Evolutionary conservation across 495 filamentous ascomycete genomes (phyloP), one percentile per base, ranked within the genome.

Genomic region (Aspergillus haitiensis): DNA sequence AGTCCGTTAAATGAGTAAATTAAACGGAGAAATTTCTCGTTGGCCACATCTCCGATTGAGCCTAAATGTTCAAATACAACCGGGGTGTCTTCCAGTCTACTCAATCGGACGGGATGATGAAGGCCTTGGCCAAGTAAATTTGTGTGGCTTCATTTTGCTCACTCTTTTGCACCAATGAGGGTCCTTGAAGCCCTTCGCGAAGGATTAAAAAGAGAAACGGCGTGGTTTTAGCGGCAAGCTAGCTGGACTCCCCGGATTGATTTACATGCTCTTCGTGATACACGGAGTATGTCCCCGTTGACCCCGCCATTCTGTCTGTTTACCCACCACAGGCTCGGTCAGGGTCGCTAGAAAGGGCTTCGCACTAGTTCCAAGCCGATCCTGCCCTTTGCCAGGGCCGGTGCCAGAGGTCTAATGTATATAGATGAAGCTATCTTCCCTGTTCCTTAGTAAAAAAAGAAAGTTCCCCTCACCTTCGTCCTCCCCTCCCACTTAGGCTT

Each of bases 191-290:
- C 21, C 47, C 33, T 18, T 45, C 2, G 36, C 58, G 27, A 37
- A 46, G 48, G 33, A 52, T 57, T 12, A 35, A 49, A 50, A 50
- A 33, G 42, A 42, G 27, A 15, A 31, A 52, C 34, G 52, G 45
- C 45, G 56, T 52, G 21, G 52, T 44, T 31, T 36, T 59, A 34
- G 46, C 54, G 32, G 56, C 47, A 44, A 45, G 56, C 44, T 54
- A 36, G 47, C 31, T 52, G 55, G 47, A 33, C 56, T 57, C 15
- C 62, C 64, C 64, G 59, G 64, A 27, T 27, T 27, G 64, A 66
- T 66, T 66, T 55, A 52, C 60, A 37, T 52, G 16, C 50, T 5
- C 12, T 47, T 34, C 40, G 36, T 45, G 16, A 37, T 33, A 45
- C 57, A 27, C 21, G 21, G 21, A 27, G 21, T 27, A 27, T 27